Conservation (phyloP, 2,329 filamentous ascomycete genomes). For the Monilinia laxa region DNA sequence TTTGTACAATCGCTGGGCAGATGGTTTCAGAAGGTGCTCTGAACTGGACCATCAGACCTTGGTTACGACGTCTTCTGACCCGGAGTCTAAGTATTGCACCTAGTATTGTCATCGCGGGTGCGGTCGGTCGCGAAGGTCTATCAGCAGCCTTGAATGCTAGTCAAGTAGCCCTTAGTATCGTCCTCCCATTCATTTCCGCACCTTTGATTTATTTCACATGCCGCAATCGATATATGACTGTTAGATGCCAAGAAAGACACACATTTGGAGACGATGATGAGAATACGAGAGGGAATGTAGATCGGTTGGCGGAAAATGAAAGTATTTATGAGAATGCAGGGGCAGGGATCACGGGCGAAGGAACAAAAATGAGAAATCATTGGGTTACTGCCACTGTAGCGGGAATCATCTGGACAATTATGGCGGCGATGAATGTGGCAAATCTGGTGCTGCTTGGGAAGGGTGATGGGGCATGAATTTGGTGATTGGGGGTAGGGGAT, state of each 20-base stretch:
- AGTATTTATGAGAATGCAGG: not conserved
- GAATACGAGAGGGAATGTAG: conserved; percentile 10
- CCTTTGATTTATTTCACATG: conserved; percentile 86
- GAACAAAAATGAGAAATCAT: conserved; percentile 64
- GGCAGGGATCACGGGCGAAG: conserved; percentile 29
- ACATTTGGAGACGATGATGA: not conserved
- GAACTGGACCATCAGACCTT: conserved; percentile 71
- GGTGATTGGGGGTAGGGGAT: not conserved
- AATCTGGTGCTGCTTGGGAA: conserved; percentile 65
- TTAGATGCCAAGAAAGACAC: conserved; percentile 22
- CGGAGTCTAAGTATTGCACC: conserved; percentile 79
- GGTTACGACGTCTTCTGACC: conserved; percentile 76
- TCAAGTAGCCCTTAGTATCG: conserved; percentile 76
- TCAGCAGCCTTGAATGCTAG: conserved; percentile 70
- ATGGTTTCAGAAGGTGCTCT: conserved; percentile 85
- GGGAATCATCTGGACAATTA: conserved; percentile 72
- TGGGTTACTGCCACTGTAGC: conserved; percentile 62
- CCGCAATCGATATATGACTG: conserved; percentile 74
- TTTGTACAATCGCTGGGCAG: conserved; percentile 86
- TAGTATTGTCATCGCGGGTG: conserved; percentile 78
- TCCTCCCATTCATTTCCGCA: conserved; percentile 78
- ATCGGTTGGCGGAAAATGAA: conserved; percentile 9
- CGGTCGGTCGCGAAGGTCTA: conserved; percentile 70
- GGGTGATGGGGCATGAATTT: conserved; percentile 26
- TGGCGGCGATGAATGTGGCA: conserved; percentile 72